A percentile compares a stretch with the other conserved stretches of the same genome.
These are phyloP conservation scores for Mangifera indica DNA, from an alignment of 345 rosid genomes.

Conservation along the genomic window DNA sequence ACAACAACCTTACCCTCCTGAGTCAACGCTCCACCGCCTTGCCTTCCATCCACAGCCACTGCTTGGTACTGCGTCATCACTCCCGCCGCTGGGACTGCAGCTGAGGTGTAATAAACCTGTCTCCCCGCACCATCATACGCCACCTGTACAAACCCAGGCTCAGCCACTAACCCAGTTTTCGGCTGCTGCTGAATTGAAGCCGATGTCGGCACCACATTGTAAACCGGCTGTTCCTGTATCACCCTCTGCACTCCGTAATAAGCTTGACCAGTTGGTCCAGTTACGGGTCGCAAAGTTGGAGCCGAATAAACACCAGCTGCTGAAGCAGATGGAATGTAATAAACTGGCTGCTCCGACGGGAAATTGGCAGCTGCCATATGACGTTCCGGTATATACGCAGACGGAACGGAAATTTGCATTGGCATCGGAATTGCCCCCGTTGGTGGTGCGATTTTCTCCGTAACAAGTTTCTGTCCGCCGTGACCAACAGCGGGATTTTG, in stretches of 20 bases:
- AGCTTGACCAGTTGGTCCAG: constrained; percentile 34
- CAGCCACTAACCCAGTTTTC: constrained; percentile 27
- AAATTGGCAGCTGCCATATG: constrained; percentile 34
- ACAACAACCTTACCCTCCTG: constrained; percentile 46
- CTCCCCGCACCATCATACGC: constrained; percentile 53
- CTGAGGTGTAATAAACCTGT: constrained; percentile 43
- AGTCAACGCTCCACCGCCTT: constrained; percentile 33
- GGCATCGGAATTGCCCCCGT: constrained; percentile 30
- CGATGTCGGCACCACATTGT: constrained; percentile 26
- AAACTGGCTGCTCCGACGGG: constrained; percentile 37
- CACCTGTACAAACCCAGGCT: constrained; percentile 39
- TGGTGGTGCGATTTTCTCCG: constrained; percentile 28
- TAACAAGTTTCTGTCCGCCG: constrained; percentile 12
- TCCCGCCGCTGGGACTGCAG: constrained; percentile 20
- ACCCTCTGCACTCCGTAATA: constrained; percentile 48
- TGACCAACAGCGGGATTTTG: constrained; percentile 12
- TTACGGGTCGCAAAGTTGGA: constrained; percentile 29
- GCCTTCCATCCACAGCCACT: constrained; percentile 23
- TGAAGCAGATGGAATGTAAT: constrained; percentile 32
- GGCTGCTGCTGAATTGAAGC: constrained; percentile 24
- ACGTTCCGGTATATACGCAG: constrained; percentile 33
- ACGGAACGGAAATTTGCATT: constrained; percentile 39
- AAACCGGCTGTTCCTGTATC: constrained; percentile 42
- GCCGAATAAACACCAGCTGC: constrained; percentile 31
- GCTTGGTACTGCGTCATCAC: constrained; percentile 34